These are phyloP conservation scores for Aspergillus neotritici DNA, from an alignment of 2,329 filamentous ascomycete species.

Conservation along the genomic window DNA sequence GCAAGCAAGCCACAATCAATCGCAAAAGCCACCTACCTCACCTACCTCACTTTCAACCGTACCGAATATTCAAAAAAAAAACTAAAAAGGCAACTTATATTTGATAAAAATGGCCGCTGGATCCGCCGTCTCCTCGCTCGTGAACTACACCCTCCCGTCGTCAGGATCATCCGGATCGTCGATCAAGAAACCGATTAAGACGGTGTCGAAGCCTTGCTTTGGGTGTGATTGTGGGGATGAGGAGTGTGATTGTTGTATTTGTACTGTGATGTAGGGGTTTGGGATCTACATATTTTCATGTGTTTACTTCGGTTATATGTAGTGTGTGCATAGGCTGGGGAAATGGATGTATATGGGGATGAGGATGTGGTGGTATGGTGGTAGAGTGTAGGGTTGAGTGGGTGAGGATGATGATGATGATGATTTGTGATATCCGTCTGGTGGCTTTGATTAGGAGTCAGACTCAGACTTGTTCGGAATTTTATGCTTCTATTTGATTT, in stretches of 20 bases:
- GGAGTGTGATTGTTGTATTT: conserved; percentile 39
- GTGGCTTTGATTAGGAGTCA: not conserved
- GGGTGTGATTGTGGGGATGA: conserved; percentile 39
- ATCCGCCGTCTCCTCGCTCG: conserved; percentile 18
- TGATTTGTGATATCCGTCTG: not conserved
- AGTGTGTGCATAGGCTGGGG: not conserved
- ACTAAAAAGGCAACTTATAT: no score
- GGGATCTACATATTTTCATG: not conserved
- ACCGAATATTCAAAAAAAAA: not conserved
- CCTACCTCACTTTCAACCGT: no score
- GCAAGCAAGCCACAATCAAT: no score
- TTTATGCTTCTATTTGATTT: not conserved
- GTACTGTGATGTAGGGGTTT: conserved; percentile 34
- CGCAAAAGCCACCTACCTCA: no score
- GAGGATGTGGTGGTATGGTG: not conserved
- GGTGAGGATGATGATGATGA: no score
- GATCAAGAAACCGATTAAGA: conserved; percentile 35
- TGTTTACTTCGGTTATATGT: no score
- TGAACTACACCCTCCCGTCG: conserved; percentile 33
- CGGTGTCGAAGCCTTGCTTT: conserved; percentile 37
- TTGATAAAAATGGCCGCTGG: conserved; percentile 17
- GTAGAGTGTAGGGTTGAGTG: no score
- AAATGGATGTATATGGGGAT: not conserved
- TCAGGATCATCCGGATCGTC: conserved; percentile 30
- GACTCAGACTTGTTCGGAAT: no score